A percentile compares a stretch with the other conserved stretches of the same genome.
These are phyloP conservation scores for Hanseniaspora thailandica DNA, from an alignment of 805 yeast genomes.

Conservation along the genomic window DNA sequence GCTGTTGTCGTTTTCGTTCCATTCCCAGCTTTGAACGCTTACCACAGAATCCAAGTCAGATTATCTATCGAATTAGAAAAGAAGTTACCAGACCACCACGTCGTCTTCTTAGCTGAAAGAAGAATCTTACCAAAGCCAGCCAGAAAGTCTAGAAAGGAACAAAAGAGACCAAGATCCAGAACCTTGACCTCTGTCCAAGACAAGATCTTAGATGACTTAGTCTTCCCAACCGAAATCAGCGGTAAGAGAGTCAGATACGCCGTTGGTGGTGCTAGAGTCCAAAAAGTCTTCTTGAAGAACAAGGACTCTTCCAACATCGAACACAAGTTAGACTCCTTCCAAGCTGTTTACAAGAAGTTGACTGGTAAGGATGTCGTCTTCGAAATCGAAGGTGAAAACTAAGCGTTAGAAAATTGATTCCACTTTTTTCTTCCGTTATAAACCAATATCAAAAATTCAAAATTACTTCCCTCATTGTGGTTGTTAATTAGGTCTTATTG, in stretches of 20 bases:
- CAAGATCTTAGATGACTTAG: slow-evolving; percentile 95
- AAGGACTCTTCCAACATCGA: slow-evolving; percentile 94
- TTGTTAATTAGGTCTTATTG: background rate
- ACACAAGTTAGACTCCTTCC: slow-evolving; percentile 98
- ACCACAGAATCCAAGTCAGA: slow-evolving; percentile 96
- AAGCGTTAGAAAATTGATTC: slow-evolving; percentile 16
- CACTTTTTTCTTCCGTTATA: too few species aligned
- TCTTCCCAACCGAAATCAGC: slow-evolving; percentile 97
- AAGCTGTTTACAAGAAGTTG: slow-evolving; percentile 93
- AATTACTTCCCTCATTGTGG: background rate
- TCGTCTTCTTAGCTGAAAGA: slow-evolving; percentile 98
- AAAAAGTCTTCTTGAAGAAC: slow-evolving; percentile 93
- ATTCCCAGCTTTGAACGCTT: slow-evolving; percentile 79
- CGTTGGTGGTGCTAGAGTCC: slow-evolving; percentile 97
- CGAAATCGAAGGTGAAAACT: slow-evolving; percentile 61
- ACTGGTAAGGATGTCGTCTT: slow-evolving; percentile 99
- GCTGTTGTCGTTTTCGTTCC: slow-evolving; percentile 98
- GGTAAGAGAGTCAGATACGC: slow-evolving; percentile 99
- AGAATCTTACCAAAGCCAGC: slow-evolving; percentile 98
- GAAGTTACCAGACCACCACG: slow-evolving; percentile 99
- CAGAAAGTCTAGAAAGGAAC: slow-evolving; percentile 83
- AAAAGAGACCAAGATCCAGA: slow-evolving; percentile 99
- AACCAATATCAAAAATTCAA: too few species aligned
- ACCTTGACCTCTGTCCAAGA: slow-evolving; percentile 98
- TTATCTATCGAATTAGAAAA: slow-evolving; percentile 98